Evolutionary conservation across 148 eudicot species (phyloP).

Genomic region (Rhododendron simsii): DNA sequence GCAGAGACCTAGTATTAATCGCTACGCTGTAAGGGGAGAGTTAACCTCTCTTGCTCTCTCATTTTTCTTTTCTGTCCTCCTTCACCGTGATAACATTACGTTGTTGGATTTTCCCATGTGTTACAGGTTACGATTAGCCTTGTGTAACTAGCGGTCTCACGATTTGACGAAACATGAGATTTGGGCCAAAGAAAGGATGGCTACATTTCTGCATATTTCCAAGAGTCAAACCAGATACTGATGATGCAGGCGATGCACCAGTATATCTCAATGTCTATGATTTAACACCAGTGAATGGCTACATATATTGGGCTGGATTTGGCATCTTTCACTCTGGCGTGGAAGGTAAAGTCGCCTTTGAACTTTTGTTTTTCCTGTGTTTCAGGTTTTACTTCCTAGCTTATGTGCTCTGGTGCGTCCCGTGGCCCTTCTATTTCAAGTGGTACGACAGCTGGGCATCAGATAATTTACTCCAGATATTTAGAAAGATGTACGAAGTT

Average conservation of each 20-base stretch:
- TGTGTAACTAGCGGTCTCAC: constrained; percentile 15
- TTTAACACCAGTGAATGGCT: constrained; percentile 82
- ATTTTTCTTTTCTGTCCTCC: not conserved
- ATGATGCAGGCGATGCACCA: constrained; percentile 49
- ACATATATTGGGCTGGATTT: constrained; percentile 90
- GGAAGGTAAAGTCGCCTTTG: constrained; percentile 53
- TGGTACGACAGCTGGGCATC: not conserved
- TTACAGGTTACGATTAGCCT: constrained; percentile 29
- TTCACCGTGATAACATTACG: not conserved
- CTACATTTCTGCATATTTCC: constrained; percentile 64
- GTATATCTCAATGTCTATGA: constrained; percentile 88
- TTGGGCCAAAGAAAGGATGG: constrained; percentile 61
- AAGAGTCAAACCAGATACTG: constrained; percentile 43
- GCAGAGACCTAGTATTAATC: not conserved
- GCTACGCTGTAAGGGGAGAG: not conserved
- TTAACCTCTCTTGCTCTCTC: not conserved
- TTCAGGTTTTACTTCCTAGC: not conserved
- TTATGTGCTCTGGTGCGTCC: not conserved
- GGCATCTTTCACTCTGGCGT: constrained; percentile 97
- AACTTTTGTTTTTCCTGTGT: not conserved
- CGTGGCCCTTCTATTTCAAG: not conserved
- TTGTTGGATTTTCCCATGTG: not conserved
- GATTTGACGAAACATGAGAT: constrained; percentile 38
- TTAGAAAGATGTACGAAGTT: not conserved
- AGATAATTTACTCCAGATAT: not conserved